phyloP scores from a whole-genome alignment of 352 stramenopile species.

The Plasmopara halstedii region DNA sequence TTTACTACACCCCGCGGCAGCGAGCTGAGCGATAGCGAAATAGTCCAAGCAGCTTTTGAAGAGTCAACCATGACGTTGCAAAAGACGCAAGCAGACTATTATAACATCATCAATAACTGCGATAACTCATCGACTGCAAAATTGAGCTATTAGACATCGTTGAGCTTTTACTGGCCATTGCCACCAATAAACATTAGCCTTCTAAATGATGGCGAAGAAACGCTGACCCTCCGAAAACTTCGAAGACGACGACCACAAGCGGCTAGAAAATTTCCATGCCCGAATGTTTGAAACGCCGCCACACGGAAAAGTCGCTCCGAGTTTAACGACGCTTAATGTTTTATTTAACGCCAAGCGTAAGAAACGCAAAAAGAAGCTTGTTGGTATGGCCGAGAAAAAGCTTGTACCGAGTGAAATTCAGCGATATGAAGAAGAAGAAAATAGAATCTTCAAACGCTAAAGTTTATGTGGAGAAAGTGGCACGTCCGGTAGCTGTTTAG shows the following conservation, averaged over 20 bases:
- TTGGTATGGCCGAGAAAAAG: slow-evolving; percentile 17
- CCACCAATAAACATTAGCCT: not conserved
- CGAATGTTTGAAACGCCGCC: slow-evolving; percentile 49
- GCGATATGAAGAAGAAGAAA: no score
- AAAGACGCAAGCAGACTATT: no score
- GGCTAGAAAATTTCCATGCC: slow-evolving; percentile 39
- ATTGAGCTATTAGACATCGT: no score
- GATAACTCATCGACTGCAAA: no score
- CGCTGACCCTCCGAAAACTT: slow-evolving; percentile 28
- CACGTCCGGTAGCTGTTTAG: slow-evolving; percentile 7
- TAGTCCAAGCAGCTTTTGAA: no score
- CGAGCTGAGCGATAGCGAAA: no score
- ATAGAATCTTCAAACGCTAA: slow-evolving; percentile 16
- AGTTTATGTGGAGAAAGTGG: slow-evolving; percentile 12
- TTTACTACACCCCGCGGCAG: no score
- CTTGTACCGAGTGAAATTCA: slow-evolving; percentile 31
- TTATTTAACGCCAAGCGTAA: slow-evolving; percentile 34
- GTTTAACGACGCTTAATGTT: slow-evolving; percentile 21
- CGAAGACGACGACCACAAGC: slow-evolving; percentile 28
- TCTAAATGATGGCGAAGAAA: slow-evolving; percentile 21
- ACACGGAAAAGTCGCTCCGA: not conserved
- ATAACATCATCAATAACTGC: no score
- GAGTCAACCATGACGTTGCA: no score
- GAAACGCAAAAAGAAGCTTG: slow-evolving; percentile 20
- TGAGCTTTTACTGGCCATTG: slow-evolving; percentile 1